Base-by-base conservation (phyloP, 2,329 filamentous ascomycete species). In the Neopestalotiopsis clavispora region DNA sequence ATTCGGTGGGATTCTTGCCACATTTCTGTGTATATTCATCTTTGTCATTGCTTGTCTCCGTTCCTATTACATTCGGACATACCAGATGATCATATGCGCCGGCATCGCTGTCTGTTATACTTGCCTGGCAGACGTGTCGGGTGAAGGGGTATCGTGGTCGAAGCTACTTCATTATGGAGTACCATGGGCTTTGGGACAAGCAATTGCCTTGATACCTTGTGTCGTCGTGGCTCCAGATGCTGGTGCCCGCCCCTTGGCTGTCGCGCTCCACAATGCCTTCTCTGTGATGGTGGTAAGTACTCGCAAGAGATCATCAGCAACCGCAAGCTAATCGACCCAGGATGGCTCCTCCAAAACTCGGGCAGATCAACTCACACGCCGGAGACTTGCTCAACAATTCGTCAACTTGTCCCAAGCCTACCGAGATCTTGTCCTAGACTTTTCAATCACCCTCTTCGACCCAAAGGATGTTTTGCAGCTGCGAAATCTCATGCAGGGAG, bases 141-240 rank as follows among this genome's bases (percentile, higher is more conserved):
- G 77, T 23, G 71, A 73, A 9, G 69, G 75, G 1, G 80, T 88
- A 4, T 75, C 80, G 5, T 89, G 87, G 87, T 68, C 71, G 30
- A 88, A 87, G 71, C 72, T 89, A 2, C 82, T 84, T 69, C 78
- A 80, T 60, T 90, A 87, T 74, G 86, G 82, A 2, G 80, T 89
- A 40, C 85, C 88, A 1, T 90, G 86, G 86, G 75, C 85, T 1
- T 69, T 88, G 7, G 88, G 88, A 0, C 86, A 89, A 73, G 85
- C 80, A 1, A 82, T 90, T 65, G 83, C 84, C 63, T 77, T 90
- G 42, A 65, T 83, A 17, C 78, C 88, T 30, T 87, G 86, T 72
- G 75, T 82, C 52, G 65, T 81, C 10, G 72, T 90, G 4, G 83
- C 83, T 69, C 87, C 88, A 2, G 87, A 89, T 74, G 84, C 86